A percentile compares a stretch with the other conserved stretches of the same genome.
Conservation (phyloP, 2,329 filamentous ascomycete genomes). For the Fusarium odoratissimum region DNA sequence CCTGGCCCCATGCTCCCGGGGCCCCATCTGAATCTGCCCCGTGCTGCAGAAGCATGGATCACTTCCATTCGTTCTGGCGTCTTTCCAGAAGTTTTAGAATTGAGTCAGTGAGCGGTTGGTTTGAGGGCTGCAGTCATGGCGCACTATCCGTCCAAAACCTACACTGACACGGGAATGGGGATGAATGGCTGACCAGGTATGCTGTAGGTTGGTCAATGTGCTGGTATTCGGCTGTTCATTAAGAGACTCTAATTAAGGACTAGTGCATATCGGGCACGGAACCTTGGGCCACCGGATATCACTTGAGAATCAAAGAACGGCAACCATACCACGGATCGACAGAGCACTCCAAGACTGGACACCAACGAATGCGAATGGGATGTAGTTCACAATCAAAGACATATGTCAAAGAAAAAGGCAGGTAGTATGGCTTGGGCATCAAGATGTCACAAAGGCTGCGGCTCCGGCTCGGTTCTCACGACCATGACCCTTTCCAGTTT, state of each 20-base stretch:
- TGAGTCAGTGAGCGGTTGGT: background rate
- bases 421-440: background rate
- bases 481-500: slow-evolving; percentile 1
- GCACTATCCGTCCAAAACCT: slow-evolving; percentile 17
- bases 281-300: slow-evolving; percentile 2
- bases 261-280: slow-evolving; percentile 7
- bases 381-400: background rate
- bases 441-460: slow-evolving; percentile 26
- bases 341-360: background rate
- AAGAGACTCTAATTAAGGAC: slow-evolving; percentile 3
- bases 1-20: slow-evolving; percentile 38
- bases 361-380: background rate
- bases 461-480: slow-evolving; percentile 36
- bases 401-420: background rate
- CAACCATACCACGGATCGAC: background rate
- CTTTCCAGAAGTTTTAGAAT: slow-evolving; percentile 44
- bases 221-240: background rate
- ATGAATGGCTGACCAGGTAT: background rate
- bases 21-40: slow-evolving; percentile 40
- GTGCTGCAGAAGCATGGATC: slow-evolving; percentile 41
- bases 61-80: slow-evolving; percentile 41
- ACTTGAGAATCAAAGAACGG: slow-evolving; percentile 24
- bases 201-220: background rate
- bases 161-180: slow-evolving; percentile 13
- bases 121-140: slow-evolving; percentile 15